Percentiles rank a stretch among this genome's conserved stretches.
These are phyloP conservation scores for Pseudopithomyces maydicus DNA, from an alignment of 2,329 filamentous ascomycete genomes.

Conservation along the genomic window DNA sequence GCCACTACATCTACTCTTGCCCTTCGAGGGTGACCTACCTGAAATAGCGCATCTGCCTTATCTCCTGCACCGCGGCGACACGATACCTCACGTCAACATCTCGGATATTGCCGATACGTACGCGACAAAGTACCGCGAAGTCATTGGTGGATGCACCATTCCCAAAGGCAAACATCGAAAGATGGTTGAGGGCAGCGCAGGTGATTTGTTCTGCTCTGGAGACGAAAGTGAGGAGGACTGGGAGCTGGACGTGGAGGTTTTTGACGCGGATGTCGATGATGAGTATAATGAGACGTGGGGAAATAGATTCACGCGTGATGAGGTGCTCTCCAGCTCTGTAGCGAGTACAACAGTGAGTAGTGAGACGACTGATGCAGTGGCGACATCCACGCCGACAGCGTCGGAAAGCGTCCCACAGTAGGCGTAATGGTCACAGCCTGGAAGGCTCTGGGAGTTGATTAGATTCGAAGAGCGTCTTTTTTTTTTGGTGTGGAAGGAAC, in stretches of 20 bases:
- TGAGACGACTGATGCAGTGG: not conserved
- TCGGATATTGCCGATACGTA: constrained; percentile 58
- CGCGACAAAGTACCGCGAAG: constrained; percentile 62
- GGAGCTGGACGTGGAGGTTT: constrained; percentile 28
- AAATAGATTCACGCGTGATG: not conserved
- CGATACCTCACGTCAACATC: constrained; percentile 49
- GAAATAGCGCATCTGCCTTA: constrained; percentile 60
- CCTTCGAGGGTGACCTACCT: constrained; percentile 55
- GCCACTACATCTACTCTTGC: constrained; percentile 53
- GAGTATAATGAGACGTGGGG: constrained; percentile 1
- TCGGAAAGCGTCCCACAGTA: not conserved
- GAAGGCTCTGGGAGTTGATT: not conserved
- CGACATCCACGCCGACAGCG: not conserved
- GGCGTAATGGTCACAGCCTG: not conserved
- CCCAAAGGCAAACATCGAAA: constrained; percentile 39
- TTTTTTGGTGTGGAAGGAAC: too few relatives aligned
- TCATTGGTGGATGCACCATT: constrained; percentile 69
- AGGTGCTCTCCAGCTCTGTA: not conserved
- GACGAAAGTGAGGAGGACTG: constrained; percentile 41
- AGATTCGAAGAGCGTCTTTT: too few relatives aligned
- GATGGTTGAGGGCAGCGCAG: constrained; percentile 48
- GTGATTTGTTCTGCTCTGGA: constrained; percentile 70
- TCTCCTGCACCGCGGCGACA: constrained; percentile 67
- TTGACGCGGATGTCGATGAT: constrained; percentile 4
- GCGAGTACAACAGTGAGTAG: not conserved